These are phyloP conservation scores for Patellifolia procumbens DNA, from an alignment of 179 eudicot genomes.

Conservation along the genomic window DNA sequence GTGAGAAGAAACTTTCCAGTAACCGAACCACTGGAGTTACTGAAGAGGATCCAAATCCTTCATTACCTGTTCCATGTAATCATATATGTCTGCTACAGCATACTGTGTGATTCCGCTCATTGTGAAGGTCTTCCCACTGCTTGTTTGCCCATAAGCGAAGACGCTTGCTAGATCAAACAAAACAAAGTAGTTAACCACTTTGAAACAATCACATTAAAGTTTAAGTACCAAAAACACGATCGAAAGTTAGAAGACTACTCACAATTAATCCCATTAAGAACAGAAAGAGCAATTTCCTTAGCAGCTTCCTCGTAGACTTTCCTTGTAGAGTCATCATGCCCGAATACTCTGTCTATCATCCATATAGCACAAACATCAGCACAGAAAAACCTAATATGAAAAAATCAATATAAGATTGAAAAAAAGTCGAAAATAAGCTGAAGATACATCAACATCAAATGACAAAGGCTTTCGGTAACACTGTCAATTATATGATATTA, in stretches of 20 bases:
- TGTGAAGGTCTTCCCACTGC: constrained; percentile 88
- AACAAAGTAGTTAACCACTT: not conserved
- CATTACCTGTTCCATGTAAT: constrained; percentile 51
- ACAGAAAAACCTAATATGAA: not conserved
- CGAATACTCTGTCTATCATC: constrained; percentile 64
- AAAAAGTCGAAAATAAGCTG: not conserved
- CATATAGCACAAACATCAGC: constrained; percentile 9
- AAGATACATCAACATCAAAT: not conserved
- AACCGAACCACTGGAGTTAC: not conserved
- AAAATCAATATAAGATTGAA: too few species aligned
- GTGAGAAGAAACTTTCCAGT: not conserved
- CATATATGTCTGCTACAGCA: constrained; percentile 63
- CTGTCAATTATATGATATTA: not conserved
- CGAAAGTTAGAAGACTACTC: constrained; percentile 30
- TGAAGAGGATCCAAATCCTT: not conserved
- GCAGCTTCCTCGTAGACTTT: constrained; percentile 72
- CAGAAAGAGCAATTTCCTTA: constrained; percentile 67
- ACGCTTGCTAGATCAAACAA: constrained; percentile 54
- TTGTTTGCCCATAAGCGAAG: constrained; percentile 89
- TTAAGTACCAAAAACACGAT: not conserved
- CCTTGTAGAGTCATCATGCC: constrained; percentile 48
- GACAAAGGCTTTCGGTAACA: not conserved
- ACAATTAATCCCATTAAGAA: constrained; percentile 67
- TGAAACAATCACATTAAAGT: not conserved
- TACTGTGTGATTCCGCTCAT: constrained; percentile 68